Base-by-base conservation (phyloP, 148 eudicot species). In the Arctostaphylos glauca region DNA sequence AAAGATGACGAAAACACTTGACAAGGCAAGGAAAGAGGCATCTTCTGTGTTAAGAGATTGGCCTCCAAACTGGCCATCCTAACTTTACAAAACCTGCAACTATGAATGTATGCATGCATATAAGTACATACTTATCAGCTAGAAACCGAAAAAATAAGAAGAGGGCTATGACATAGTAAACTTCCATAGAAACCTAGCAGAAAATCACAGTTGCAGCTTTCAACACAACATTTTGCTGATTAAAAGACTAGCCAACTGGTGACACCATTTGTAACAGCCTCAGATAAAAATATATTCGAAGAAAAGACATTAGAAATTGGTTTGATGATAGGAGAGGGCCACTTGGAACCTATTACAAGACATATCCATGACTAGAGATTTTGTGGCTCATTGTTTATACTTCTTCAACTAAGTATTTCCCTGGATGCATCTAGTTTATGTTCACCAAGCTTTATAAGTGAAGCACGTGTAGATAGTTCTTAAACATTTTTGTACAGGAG, bases 1-100 rank as follows among this genome's bases (percentile, higher is more conserved):
- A 44, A 18, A 15, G 14, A 25, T 41, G 75, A 41, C 46, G 6
- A 4, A 41, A 41, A 18, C 41, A 16, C 19, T 71, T 44, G 13
- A 67, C 16, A 10, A 67, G 6, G 14, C 15, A 67, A 21, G 71
- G 23, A 64, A 64, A 64, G 31, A 10, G 14, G 72, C 72, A 67
- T 67, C 46, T 12, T 67, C 58, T 54, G 9, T 12, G 44, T 10
- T 25, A 13, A 67, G 6, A 2, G 38, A 0, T 8, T 62, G 54
- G 31, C 68, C 68, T 62, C 68, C 38, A 62, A 62, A 62, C 21
- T 62, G 68, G 38, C 68, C 38, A 50, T 62, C 68, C 68, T 62
- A 8, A n/a, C 31, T 62, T 62, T 23, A 62, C 68, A 62, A 62
- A 62, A 62, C 68, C 25, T 6, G n/a, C 25, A 21, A 8, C 38